Evolutionary conservation across 176 grass and related monocot genomes (phyloP).

Genomic region (Cenchrus fungigraminus): DNA sequence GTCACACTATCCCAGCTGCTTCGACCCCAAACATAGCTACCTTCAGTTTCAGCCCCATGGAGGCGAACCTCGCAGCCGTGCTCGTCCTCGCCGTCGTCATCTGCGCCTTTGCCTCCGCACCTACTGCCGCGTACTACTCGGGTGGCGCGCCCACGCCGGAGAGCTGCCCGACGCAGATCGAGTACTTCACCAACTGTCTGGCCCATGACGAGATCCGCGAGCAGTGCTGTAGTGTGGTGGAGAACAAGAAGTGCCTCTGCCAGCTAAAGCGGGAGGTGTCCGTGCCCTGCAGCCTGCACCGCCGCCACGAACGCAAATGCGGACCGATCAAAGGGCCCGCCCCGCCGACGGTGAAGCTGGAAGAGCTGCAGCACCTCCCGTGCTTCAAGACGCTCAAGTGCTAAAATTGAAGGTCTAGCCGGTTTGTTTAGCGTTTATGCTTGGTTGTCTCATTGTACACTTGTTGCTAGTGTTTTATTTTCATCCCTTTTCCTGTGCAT

Average conservation of each 20-base stretch:
- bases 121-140: neutral
- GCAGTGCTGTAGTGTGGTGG: slow-evolving; percentile 16
- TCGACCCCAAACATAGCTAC: neutral
- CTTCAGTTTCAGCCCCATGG: neutral
- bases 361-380: slow-evolving; percentile 9
- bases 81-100: neutral
- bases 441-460: neutral
- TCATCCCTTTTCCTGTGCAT: neutral
- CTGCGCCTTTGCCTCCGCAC: neutral
- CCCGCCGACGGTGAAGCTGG: neutral
- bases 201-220: neutral
- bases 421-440: neutral
- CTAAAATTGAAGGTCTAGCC: neutral
- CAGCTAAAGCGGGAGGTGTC: slow-evolving; percentile 22
- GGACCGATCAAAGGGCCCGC: neutral
- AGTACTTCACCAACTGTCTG: slow-evolving; percentile 32
- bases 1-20: neutral
- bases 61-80: slow-evolving; percentile 1
- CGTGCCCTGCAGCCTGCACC: neutral
- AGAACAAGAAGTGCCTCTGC: neutral
- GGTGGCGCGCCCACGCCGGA: neutral
- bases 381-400: slow-evolving; percentile 27
- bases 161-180: slow-evolving; percentile 4
- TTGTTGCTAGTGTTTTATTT: neutral
- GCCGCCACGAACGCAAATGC: neutral